Conservation (phyloP, 1,139 yeast genomes). For the Blastobotrys raffinosifermentans region DNA sequence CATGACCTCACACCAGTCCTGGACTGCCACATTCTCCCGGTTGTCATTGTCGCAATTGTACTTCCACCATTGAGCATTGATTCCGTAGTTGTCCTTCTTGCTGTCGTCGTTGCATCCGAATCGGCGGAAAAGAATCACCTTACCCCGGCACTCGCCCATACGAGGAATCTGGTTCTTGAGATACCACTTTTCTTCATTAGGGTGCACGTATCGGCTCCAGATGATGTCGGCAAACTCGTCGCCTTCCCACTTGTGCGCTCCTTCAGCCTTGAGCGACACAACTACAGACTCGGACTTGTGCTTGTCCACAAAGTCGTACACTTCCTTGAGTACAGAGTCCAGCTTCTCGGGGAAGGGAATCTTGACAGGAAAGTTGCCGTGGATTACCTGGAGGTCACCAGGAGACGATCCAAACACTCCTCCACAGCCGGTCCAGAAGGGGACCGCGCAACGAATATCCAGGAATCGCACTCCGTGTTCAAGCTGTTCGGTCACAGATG, state of each 20-base stretch:
- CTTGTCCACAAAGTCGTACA: slow-evolving; percentile 50
- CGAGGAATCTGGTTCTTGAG: slow-evolving; percentile 52
- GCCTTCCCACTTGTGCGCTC: slow-evolving; percentile 55
- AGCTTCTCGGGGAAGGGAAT: slow-evolving; percentile 54
- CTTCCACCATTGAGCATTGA: slow-evolving; percentile 63
- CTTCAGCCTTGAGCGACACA: slow-evolving; percentile 71
- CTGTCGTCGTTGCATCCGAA: slow-evolving; percentile 52
- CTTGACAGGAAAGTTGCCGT: slow-evolving; percentile 71
- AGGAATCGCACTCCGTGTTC: slow-evolving; percentile 67
- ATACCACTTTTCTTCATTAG: slow-evolving; percentile 55
- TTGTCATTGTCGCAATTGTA: slow-evolving; percentile 65
- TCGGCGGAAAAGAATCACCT: slow-evolving; percentile 60
- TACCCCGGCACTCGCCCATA: slow-evolving; percentile 61
- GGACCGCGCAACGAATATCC: slow-evolving; percentile 61
- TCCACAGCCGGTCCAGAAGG: slow-evolving; percentile 38
- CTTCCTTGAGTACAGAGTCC: slow-evolving; percentile 45
- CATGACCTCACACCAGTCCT: slow-evolving; percentile 68
- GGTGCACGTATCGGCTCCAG: slow-evolving; percentile 53
- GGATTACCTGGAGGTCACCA: slow-evolving; percentile 60
- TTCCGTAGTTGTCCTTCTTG: slow-evolving; percentile 44
- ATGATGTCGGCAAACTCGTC: slow-evolving; percentile 64
- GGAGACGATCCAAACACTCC: slow-evolving; percentile 27
- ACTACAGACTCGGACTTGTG: slow-evolving; percentile 58
- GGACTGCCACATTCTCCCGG: slow-evolving; percentile 57
- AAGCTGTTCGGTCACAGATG: slow-evolving; percentile 54